These are phyloP conservation scores for Pseudozyma hubeiensis DNA, from an alignment of 1,284 basidiomycete species.

Conservation along the genomic window DNA sequence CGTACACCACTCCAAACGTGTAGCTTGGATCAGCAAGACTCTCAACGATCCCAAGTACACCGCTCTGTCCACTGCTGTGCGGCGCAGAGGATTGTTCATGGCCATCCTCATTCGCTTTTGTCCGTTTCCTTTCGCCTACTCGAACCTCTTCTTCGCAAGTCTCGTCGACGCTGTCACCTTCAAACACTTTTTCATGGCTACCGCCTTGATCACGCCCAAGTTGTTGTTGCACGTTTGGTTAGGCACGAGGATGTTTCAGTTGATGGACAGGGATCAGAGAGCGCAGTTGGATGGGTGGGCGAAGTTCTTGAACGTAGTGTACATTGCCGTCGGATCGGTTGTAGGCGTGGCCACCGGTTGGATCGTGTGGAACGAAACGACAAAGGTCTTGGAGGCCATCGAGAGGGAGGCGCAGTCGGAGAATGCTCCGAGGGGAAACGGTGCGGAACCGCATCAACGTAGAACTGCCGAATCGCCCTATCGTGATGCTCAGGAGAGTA, in stretches of 20 bases:
- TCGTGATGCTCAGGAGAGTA: conserved; percentile 6
- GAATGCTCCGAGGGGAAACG: background rate
- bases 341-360: conserved; percentile 41
- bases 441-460: background rate
- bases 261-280: conserved; percentile 55
- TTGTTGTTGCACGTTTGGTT: conserved; percentile 64
- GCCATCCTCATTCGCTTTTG: conserved; percentile 62
- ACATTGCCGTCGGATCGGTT: conserved; percentile 36
- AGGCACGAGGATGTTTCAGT: conserved; percentile 57
- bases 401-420: conserved; percentile 16
- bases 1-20: conserved; percentile 28
- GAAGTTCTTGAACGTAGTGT: conserved; percentile 43
- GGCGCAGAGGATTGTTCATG: conserved; percentile 51
- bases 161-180: conserved; percentile 51
- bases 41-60: conserved; percentile 50
- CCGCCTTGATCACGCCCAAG: conserved; percentile 60
- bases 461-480: conserved; percentile 1
- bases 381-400: conserved; percentile 28
- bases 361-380: conserved; percentile 44
- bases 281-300: conserved; percentile 43
- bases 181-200: conserved; percentile 55
- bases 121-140: conserved; percentile 62
- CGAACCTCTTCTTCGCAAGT: conserved; percentile 48
- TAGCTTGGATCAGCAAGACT: conserved; percentile 24
- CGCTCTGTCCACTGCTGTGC: conserved; percentile 60